phyloP scores from a whole-genome alignment of 148 eudicot species.

The Arbutus unedo region DNA sequence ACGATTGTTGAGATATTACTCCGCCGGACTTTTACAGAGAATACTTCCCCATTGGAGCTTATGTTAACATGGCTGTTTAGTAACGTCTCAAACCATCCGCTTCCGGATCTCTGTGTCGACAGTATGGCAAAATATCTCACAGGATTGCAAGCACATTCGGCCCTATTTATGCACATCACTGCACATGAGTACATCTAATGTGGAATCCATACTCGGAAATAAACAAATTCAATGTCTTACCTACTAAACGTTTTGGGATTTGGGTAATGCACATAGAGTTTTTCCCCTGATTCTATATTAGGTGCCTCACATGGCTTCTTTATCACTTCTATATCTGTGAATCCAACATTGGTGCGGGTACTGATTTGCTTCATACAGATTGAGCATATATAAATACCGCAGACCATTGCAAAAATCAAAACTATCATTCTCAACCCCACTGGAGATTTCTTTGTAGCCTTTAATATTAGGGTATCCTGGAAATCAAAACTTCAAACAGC shows the following conservation, averaged over 20 bases:
- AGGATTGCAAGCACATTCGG: conserved; percentile 83
- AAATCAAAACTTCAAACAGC: conserved; percentile 19
- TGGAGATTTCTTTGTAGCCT: conserved; percentile 49
- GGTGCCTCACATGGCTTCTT: conserved; percentile 45
- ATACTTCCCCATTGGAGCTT: conserved; percentile 88
- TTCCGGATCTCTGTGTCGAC: conserved; percentile 90
- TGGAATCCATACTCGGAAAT: background rate
- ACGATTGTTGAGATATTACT: conserved; percentile 57
- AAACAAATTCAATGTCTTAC: conserved; percentile 23
- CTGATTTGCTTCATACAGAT: conserved; percentile 50
- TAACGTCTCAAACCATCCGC: conserved; percentile 96
- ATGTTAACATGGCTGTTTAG: conserved; percentile 79
- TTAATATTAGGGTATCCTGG: conserved; percentile 51
- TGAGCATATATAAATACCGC: conserved; percentile 63
- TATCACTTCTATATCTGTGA: conserved; percentile 37
- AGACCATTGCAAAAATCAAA: conserved; percentile 51
- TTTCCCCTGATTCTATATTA: conserved; percentile 44
- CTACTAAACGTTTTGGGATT: conserved; percentile 68
- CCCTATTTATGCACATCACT: conserved; percentile 36
- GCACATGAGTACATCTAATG: background rate
- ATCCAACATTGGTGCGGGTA: conserved; percentile 21
- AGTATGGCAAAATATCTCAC: conserved; percentile 78
- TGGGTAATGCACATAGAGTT: conserved; percentile 62
- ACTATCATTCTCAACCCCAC: conserved; percentile 52
- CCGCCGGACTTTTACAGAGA: conserved; percentile 67